phyloP scores from a whole-genome alignment of 1,284 basidiomycete species.

The Acaromyces ingoldii region DNA sequence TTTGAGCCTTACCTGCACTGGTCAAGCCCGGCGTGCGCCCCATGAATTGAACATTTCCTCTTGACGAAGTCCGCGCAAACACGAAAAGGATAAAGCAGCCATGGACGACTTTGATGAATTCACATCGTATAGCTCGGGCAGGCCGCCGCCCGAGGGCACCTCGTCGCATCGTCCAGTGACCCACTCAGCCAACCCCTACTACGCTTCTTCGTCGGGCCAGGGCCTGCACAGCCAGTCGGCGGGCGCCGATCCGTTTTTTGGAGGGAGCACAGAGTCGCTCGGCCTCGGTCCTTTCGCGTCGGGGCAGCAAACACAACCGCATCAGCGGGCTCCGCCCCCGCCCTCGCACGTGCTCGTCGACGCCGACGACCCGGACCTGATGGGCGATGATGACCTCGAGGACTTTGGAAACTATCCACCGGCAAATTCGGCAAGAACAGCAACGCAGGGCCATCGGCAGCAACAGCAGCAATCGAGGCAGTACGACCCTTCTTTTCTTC shows the following conservation, averaged over 20 bases:
- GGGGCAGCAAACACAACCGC: too few relatives aligned
- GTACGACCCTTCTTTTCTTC: too few relatives aligned
- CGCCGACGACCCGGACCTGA: constrained; percentile 39
- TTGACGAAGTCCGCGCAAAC: too few relatives aligned
- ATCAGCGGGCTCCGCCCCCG: too few relatives aligned
- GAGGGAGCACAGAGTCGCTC: constrained; percentile 16
- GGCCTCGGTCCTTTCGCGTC: constrained; percentile 13
- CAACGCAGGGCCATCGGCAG: too few relatives aligned
- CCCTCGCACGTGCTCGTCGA: constrained; percentile 40
- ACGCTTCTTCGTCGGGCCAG: constrained; percentile 9
- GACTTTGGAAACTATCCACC: constrained; percentile 18
- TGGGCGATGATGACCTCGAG: constrained; percentile 35
- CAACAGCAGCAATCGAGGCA: too few relatives aligned
- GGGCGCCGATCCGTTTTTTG: constrained; percentile 1
- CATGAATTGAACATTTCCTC: too few relatives aligned
- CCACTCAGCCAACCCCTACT: constrained; percentile 20
- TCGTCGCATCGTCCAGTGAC: constrained; percentile 16
- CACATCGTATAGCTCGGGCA: constrained; percentile 11
- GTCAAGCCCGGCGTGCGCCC: too few relatives aligned
- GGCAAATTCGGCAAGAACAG: too few relatives aligned
- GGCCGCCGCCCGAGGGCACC: constrained; percentile 16
- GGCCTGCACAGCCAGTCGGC: constrained; percentile 8
- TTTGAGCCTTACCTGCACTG: too few relatives aligned
- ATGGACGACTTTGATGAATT: constrained; percentile 48
- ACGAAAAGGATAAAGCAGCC: too few relatives aligned